Base-by-base conservation (phyloP, 2,329 filamentous ascomycete genomes). In the Penicillium sp. region DNA sequence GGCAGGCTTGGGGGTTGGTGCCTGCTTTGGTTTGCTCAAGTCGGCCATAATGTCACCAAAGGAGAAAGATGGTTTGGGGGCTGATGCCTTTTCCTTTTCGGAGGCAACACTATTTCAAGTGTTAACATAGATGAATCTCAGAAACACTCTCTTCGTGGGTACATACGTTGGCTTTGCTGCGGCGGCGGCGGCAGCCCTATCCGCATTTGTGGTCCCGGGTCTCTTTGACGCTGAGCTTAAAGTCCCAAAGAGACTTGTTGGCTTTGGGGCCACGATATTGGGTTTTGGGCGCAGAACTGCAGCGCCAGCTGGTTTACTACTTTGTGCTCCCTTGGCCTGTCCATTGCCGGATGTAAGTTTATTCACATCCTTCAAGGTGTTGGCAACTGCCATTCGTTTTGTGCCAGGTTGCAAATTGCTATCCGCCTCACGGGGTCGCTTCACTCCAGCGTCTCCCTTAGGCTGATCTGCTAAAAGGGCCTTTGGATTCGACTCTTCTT, bases 11-110 rank as follows among this genome's bases (percentile, higher is more conserved):
- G 70, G 70, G 8, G 78, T 72, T 57, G 77, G 75, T 46, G 80
- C 72, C 53, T 83, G 79, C 61, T 85, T 85, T 6, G 82, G 80
- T 62, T 85, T 85, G 46, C 79, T 75, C 46, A 80, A 71, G 59
- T 77, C 77, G n/a, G 77, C 77, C 70, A 81, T 74, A 12, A 78
- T 69, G 52, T 78, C 77, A 41, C 77, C 73, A 61, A 81, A 79
- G 4, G 79, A 80, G 54, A 80, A 80, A 1, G 75, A 62, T 4
- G 76, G 74, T 50, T 76, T 74, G 0, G 74, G 61, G 17, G 73
- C 64, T 5, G 61, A 51, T 11, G 70, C 66, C 14, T 77, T 70
- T 52, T 75, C 74, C 55, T 71, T 72, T 31, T 73, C 68, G 3
- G 67, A 46, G 30, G 71, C 56, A 37, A 67, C 64, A 55, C 71